Conservation (phyloP, 2,329 filamentous ascomycete genomes). For the Xenoacremonium recifei region DNA sequence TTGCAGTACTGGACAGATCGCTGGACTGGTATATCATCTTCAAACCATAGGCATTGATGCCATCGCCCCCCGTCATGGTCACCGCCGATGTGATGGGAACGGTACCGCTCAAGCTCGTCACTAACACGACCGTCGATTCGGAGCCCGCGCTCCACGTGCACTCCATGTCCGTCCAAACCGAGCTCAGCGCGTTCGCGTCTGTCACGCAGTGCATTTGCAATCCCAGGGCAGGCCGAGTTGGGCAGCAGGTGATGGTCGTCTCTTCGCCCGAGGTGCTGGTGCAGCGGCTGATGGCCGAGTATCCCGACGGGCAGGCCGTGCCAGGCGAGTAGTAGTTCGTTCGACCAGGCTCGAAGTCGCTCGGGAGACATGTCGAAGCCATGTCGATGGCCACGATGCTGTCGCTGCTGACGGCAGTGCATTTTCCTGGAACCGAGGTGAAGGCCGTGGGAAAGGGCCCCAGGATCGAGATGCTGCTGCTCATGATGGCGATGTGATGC, state of each 20-base stretch:
- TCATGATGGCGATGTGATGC: conserved; percentile 1
- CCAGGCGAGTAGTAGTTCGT: conserved; percentile 31
- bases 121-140: conserved; percentile 17
- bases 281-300: conserved; percentile 25
- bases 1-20: conserved; percentile 17
- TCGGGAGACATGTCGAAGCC: conserved; percentile 27
- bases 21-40: conserved; percentile 34
- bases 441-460: conserved; percentile 18
- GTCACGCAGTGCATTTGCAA: conserved; percentile 29
- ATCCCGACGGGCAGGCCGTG: conserved; percentile 30
- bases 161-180: conserved; percentile 25
- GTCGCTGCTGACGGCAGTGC: conserved; percentile 13
- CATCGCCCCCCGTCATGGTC: conserved; percentile 21
- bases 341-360: conserved; percentile 22
- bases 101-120: conserved; percentile 23
- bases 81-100: conserved; percentile 18
- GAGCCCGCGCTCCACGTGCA: conserved; percentile 34
- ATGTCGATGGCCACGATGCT: conserved; percentile 23
- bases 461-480: conserved; percentile 7
- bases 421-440: conserved; percentile 8
- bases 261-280: conserved; percentile 22
- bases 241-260: conserved; percentile 37
- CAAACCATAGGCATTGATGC: conserved; percentile 33
- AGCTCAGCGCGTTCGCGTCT: conserved; percentile 19
- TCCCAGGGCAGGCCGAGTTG: conserved; percentile 21